These are phyloP conservation scores for Septoria petroselini DNA, from an alignment of 2,329 filamentous ascomycete genomes.

Conservation along the genomic window DNA sequence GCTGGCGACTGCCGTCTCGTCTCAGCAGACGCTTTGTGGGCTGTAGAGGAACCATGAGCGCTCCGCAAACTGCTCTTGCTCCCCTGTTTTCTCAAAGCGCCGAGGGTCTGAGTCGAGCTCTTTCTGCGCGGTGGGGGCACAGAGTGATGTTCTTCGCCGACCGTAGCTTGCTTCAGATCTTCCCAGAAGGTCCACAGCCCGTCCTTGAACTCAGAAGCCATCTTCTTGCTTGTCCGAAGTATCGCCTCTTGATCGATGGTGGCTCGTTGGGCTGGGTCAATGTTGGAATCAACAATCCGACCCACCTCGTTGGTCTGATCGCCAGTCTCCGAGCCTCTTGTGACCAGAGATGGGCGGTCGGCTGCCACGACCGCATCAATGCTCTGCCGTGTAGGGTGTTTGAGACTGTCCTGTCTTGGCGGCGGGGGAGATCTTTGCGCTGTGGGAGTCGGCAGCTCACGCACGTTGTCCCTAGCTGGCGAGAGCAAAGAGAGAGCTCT, in stretches of 20 bases:
- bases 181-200: slow-evolving; percentile 94
- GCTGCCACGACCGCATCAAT: slow-evolving; percentile 6
- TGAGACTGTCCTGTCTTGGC: slow-evolving; percentile 30
- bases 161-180: slow-evolving; percentile 89
- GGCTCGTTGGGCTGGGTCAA: slow-evolving; percentile 37
- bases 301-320: slow-evolving; percentile 8
- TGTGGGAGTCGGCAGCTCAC: slow-evolving; percentile 3
- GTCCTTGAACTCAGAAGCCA: slow-evolving; percentile 83
- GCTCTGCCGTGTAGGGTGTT: slow-evolving; percentile 18
- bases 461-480: slow-evolving; percentile 42
- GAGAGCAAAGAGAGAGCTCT: slow-evolving; percentile 78
- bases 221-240: slow-evolving; percentile 64
- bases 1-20: slow-evolving; percentile 22
- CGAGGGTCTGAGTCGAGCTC: slow-evolving; percentile 30
- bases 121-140: slow-evolving; percentile 36
- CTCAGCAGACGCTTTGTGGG: slow-evolving; percentile 22
- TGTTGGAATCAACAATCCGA: slow-evolving; percentile 16
- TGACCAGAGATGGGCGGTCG: slow-evolving; percentile 6
- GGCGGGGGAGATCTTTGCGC: slow-evolving; percentile 18
- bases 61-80: slow-evolving; percentile 31
- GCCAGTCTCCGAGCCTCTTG: slow-evolving; percentile 6
- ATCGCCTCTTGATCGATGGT: slow-evolving; percentile 50
- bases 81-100: slow-evolving; percentile 26
- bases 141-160: slow-evolving; percentile 82
- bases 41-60: slow-evolving; percentile 24